These are phyloP conservation scores for Dryas alaskensis DNA, from an alignment of 306 rosid genomes.

Conservation along the genomic window DNA sequence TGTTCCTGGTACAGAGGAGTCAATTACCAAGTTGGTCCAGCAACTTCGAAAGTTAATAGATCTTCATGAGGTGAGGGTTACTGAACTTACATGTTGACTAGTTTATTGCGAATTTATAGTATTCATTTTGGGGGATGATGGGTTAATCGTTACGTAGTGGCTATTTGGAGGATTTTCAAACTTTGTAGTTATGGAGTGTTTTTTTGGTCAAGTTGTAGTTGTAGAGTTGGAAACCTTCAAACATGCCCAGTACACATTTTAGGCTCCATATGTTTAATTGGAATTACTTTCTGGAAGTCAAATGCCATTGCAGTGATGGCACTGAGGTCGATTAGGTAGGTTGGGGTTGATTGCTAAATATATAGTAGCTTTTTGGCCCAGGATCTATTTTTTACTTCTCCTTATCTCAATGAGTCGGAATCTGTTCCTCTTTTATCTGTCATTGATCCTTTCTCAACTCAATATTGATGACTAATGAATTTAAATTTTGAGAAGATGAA, in stretches of 20 bases:
- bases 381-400: not conserved
- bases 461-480: not conserved
- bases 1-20: constrained; percentile 55
- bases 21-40: constrained; percentile 57
- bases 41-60: constrained; percentile 55
- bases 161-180: not conserved
- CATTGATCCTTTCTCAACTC: not conserved
- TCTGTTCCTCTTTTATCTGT: constrained; percentile 2
- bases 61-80: constrained; percentile 53
- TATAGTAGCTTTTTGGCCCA: not conserved
- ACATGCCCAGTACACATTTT: not conserved
- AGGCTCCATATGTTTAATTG: not conserved
- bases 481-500: not conserved
- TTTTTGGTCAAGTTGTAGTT: not conserved
- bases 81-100: constrained; percentile 7
- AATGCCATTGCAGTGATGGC: not conserved
- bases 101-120: not conserved
- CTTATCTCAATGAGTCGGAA: not conserved
- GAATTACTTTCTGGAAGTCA: not conserved
- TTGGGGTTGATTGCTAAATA: not conserved
- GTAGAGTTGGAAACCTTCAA: constrained; percentile 3
- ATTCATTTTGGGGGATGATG: not conserved
- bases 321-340: not conserved
- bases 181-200: not conserved
- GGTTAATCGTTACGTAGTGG: not conserved